Percentiles rank a stretch among this genome's conserved stretches.
phyloP scores from a whole-genome alignment of 805 yeast species.

The Candida railenensis region DNA sequence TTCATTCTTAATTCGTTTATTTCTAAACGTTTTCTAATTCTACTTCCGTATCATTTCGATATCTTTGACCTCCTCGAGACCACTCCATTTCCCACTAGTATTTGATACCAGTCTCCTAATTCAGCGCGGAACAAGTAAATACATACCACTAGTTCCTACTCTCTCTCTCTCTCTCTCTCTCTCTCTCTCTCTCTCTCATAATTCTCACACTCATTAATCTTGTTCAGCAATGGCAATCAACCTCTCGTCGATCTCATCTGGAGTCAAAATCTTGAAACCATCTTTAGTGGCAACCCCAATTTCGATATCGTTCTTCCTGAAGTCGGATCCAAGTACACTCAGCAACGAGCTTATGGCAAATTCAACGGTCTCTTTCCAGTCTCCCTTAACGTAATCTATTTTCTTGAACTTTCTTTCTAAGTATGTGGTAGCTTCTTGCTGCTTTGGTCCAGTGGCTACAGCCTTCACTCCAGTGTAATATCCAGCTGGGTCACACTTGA shows the following conservation, averaged over 20 bases:
- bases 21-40: slow-evolving; percentile 1
- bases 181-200: neutral
- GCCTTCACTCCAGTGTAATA: slow-evolving; percentile 90
- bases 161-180: neutral
- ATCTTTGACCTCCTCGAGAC: neutral
- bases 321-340: slow-evolving; percentile 86
- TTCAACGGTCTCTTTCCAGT: slow-evolving; percentile 88
- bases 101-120: too few species aligned
- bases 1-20: neutral
- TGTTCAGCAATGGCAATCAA: slow-evolving; percentile 94
- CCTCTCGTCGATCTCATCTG: slow-evolving; percentile 93
- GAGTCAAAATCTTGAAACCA: slow-evolving; percentile 69
- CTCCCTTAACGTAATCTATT: slow-evolving; percentile 67
- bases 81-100: neutral
- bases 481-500: slow-evolving; percentile 97
- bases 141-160: too few species aligned
- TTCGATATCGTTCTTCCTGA: slow-evolving; percentile 90
- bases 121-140: too few species aligned
- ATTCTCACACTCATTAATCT: slow-evolving; percentile 69
- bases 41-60: neutral
- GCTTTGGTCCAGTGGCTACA: slow-evolving; percentile 94
- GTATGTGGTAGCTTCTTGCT: slow-evolving; percentile 88
- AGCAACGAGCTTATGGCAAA: slow-evolving; percentile 84
- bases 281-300: slow-evolving; percentile 80
- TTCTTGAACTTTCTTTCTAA: slow-evolving; percentile 86